Evolutionary conservation across 768 basidiomycete species (phyloP).

Genomic region (Leccinum fibrillosum): DNA sequence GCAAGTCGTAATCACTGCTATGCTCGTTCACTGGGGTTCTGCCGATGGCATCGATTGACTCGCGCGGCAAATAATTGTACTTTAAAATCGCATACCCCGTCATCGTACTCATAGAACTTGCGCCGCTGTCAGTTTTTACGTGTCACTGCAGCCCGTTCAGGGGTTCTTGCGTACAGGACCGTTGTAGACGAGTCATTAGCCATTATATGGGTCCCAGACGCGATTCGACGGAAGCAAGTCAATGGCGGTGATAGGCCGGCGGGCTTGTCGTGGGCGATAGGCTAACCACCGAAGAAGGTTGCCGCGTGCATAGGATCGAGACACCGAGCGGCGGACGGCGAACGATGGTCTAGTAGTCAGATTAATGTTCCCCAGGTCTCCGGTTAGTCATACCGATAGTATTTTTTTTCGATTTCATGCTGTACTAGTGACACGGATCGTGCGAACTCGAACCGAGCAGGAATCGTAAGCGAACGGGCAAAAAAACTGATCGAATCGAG

Average conservation of each 20-base stretch:
- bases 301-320: slow-evolving; percentile 20
- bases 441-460: slow-evolving; percentile 2
- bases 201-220: slow-evolving; percentile 10
- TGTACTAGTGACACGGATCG: slow-evolving; percentile 2
- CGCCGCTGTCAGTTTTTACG: slow-evolving; percentile 32
- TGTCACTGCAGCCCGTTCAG: slow-evolving; percentile 11
- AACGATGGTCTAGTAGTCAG: slow-evolving; percentile 1
- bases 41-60: slow-evolving; percentile 32
- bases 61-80: slow-evolving; percentile 10
- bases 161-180: slow-evolving; percentile 8
- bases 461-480: slow-evolving; percentile 8
- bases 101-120: slow-evolving; percentile 15
- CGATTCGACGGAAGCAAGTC: slow-evolving; percentile 15
- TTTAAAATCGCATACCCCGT: slow-evolving; percentile 21
- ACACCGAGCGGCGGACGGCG: not conserved
- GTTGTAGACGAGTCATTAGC: slow-evolving; percentile 8
- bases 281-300: slow-evolving; percentile 10
- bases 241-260: slow-evolving; percentile 29
- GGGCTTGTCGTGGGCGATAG: slow-evolving; percentile 4
- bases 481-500: not conserved
- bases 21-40: slow-evolving; percentile 14
- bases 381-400: slow-evolving; percentile 7
- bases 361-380: slow-evolving; percentile 1
- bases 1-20: slow-evolving; percentile 14
- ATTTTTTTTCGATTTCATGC: slow-evolving; percentile 9